Base-by-base conservation (phyloP, 2,329 filamentous ascomycete genomes). In the Exophiala oligosperma region DNA sequence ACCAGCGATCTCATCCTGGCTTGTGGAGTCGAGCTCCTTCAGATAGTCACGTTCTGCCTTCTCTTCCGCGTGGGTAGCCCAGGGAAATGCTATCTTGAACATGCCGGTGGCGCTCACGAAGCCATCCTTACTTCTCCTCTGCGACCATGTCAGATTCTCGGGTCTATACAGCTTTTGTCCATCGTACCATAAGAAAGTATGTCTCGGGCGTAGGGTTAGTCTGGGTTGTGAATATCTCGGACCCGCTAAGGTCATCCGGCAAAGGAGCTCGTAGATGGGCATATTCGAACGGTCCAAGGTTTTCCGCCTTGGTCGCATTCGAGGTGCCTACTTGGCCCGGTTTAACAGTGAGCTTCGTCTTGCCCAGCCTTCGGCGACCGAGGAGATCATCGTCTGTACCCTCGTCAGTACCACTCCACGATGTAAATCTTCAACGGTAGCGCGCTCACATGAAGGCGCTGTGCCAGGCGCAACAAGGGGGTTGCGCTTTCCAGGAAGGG, bases 261-360 rank as follows among this genome's bases (percentile, higher is more conserved):
- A 99, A 79, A 12, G 94, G 93, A 60, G 92, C 93, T 70, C 93
- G 89, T 50, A 99, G 82, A 73, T 99, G 94, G 64, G 92, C 93
- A 74, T 99, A 99, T 75, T 97, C 94, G 72, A 99, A 96, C 48
- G 88, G 85, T 52, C 91, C 91, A 60, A 94, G 80, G 66, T 88
- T 86, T 65, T 88, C 82, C 48, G 85, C 80, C 72, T 91, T 90
- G 56, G 86, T 84, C 63, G 91, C 87, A 73, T 86, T 88, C 40
- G 84, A 82, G 8, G 84, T 84, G 59, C 84, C 85, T n/a, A 87
- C 79, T 67, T 89, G 86, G 35, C 87, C 86, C 69, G 91, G 86
- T 77, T 92, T 94, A 52, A 92, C 86, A 8, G 88, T 87, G 64
- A 99, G 83, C 75, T 95, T 90, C 24, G 94, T 99, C 77, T 96